Percentiles rank a stretch among this genome's conserved stretches.
phyloP scores from a whole-genome alignment of 2,329 filamentous ascomycete genomes.

The Alternaria angustiovoidea region DNA sequence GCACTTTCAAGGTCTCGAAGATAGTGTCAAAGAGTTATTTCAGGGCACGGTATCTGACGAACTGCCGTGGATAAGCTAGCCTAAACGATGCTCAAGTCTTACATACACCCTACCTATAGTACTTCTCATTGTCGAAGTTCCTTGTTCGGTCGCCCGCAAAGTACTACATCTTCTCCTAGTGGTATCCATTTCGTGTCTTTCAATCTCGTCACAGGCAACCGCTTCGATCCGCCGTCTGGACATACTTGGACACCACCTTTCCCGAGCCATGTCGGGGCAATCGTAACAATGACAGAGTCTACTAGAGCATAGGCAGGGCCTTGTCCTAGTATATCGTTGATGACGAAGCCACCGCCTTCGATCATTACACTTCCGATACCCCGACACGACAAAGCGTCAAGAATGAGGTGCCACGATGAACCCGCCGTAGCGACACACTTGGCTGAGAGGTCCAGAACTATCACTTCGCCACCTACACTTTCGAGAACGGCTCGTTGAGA shows the following conservation, averaged over 20 bases:
- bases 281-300: constrained; percentile 82
- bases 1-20: constrained; percentile 37
- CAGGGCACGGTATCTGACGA: constrained; percentile 27
- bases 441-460: constrained; percentile 11
- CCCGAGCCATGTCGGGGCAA: constrained; percentile 91
- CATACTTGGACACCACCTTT: constrained; percentile 80
- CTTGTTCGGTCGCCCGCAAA: constrained; percentile 70
- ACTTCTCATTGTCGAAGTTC: background rate
- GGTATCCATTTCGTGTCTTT: constrained; percentile 75
- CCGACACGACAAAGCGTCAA: constrained; percentile 11
- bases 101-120: background rate
- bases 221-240: constrained; percentile 65
- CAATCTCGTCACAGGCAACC: constrained; percentile 69
- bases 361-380: constrained; percentile 85
- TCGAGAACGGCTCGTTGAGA: constrained; percentile 44
- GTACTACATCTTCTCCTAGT: constrained; percentile 81
- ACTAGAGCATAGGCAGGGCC: constrained; percentile 57
- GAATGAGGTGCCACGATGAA: constrained; percentile 11
- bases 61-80: constrained; percentile 38
- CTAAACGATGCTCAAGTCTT: background rate
- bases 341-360: constrained; percentile 83
- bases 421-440: background rate
- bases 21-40: constrained; percentile 39
- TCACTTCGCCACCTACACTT: constrained; percentile 34
- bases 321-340: constrained; percentile 75